A percentile compares a stretch with the other conserved stretches of the same genome.
phyloP scores from a whole-genome alignment of 768 basidiomycete genomes.

The Dioszegia hungarica region DNA sequence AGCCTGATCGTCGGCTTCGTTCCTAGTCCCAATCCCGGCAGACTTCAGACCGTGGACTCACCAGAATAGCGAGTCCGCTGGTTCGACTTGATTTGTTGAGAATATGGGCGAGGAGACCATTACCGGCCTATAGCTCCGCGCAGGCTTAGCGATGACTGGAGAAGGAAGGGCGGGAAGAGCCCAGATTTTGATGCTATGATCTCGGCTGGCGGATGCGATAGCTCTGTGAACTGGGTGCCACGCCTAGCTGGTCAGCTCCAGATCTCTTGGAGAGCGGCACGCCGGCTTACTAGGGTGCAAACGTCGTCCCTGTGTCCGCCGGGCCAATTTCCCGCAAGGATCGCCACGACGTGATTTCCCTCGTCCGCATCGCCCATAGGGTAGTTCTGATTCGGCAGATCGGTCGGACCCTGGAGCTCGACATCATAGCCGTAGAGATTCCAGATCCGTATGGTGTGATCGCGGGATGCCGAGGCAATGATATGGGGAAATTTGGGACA shows the following conservation, averaged over 20 bases:
- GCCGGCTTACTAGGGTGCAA: conserved; percentile 4
- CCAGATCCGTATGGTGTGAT: conserved; percentile 41
- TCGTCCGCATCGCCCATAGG: conserved; percentile 23
- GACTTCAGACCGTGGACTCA: neutral
- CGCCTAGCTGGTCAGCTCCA: neutral
- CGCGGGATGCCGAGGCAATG: conserved; percentile 35
- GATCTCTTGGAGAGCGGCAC: neutral
- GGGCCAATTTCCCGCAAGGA: conserved; percentile 13
- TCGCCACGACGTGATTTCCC: conserved; percentile 7
- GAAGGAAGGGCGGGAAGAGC: conserved; percentile 12
- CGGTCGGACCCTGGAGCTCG: neutral
- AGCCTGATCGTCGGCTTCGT: neutral
- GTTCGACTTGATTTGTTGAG: conserved; percentile 7
- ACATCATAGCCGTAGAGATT: conserved; percentile 24
- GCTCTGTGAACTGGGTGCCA: conserved; percentile 7
- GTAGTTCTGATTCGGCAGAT: conserved; percentile 5
- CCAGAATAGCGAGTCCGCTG: conserved; percentile 12
- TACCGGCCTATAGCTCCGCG: conserved; percentile 8
- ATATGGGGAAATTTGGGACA: conserved; percentile 27
- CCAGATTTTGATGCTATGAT: conserved; percentile 21
- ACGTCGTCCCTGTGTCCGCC: conserved; percentile 11
- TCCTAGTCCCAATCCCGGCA: too few species aligned
- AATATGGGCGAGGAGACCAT: conserved; percentile 14
- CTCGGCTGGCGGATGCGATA: conserved; percentile 4
- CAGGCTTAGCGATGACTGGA: neutral